phyloP scores from a whole-genome alignment of 1,284 basidiomycete species.

The Microbotryum saponariae region DNA sequence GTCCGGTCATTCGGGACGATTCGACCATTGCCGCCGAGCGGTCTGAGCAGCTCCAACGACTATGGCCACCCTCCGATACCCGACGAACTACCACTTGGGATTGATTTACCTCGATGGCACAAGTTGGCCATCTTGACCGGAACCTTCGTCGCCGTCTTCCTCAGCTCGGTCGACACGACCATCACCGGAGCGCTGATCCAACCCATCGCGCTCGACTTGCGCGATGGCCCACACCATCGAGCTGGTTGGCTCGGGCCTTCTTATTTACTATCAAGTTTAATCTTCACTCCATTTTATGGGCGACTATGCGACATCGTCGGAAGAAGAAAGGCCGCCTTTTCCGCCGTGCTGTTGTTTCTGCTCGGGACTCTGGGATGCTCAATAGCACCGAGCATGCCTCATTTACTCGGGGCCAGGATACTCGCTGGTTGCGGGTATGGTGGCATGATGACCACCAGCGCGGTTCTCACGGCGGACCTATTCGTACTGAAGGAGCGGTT shows the following conservation, averaged over 20 bases:
- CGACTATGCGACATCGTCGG: slow-evolving; percentile 70
- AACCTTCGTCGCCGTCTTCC: too few species aligned
- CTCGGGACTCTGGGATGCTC: slow-evolving; percentile 67
- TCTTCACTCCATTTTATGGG: slow-evolving; percentile 73
- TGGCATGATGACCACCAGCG: slow-evolving; percentile 37
- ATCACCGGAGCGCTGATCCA: background rate
- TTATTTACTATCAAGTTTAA: slow-evolving; percentile 66
- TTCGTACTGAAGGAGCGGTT: slow-evolving; percentile 64
- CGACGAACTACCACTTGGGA: too few species aligned
- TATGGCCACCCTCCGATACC: too few species aligned
- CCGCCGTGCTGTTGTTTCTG: slow-evolving; percentile 58
- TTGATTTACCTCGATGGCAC: too few species aligned
- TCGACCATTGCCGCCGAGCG: too few species aligned
- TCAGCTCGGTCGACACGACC: too few species aligned
- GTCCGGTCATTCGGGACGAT: too few species aligned
- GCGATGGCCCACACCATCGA: slow-evolving; percentile 5
- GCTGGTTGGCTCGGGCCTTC: slow-evolving; percentile 8
- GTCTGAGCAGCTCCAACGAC: too few species aligned
- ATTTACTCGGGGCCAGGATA: slow-evolving; percentile 36
- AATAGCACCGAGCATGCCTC: slow-evolving; percentile 60
- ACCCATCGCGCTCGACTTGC: slow-evolving; percentile 13
- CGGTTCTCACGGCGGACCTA: slow-evolving; percentile 70
- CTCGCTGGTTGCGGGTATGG: slow-evolving; percentile 43
- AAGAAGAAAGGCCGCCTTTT: slow-evolving; percentile 60
- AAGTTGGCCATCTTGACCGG: too few species aligned